phyloP scores from a whole-genome alignment of 2,329 filamentous ascomycete genomes.

The Botryotinia convoluta region DNA sequence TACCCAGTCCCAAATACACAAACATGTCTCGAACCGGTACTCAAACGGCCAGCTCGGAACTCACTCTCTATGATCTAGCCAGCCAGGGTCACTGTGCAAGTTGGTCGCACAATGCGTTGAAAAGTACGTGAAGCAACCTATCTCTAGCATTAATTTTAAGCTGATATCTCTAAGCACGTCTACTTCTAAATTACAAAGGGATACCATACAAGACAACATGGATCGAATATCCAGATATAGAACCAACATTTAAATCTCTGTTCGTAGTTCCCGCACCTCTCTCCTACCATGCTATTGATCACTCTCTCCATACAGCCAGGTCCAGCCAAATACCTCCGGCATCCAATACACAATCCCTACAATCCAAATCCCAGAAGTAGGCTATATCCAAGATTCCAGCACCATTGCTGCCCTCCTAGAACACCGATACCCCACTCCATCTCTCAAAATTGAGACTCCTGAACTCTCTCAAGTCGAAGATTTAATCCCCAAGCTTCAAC shows the following conservation, averaged over 20 bases:
- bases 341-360: conserved; percentile 54
- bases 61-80: conserved; percentile 62
- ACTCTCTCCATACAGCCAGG: conserved; percentile 39
- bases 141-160: neutral
- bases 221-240: conserved; percentile 67
- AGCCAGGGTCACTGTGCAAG: conserved; percentile 47
- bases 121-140: conserved; percentile 47
- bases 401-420: conserved; percentile 60
- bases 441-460: conserved; percentile 56
- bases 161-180: conserved; percentile 43
- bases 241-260: conserved; percentile 53
- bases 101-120: conserved; percentile 73
- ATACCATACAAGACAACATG: conserved; percentile 67
- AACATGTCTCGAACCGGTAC: neutral
- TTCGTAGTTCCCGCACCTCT: conserved; percentile 38
- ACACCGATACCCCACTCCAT: conserved; percentile 49
- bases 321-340: conserved; percentile 39
- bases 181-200: conserved; percentile 65
- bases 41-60: conserved; percentile 24
- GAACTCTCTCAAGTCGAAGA: conserved; percentile 46
- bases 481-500: conserved; percentile 39
- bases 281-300: conserved; percentile 6
- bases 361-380: conserved; percentile 54
- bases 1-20: too few species aligned
- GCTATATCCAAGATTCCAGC: conserved; percentile 62